Percentiles rank a stretch among this genome's conserved stretches.
Evolutionary conservation across 2,329 filamentous ascomycete genomes (phyloP).

Genomic region (Aureobasidium musti): DNA sequence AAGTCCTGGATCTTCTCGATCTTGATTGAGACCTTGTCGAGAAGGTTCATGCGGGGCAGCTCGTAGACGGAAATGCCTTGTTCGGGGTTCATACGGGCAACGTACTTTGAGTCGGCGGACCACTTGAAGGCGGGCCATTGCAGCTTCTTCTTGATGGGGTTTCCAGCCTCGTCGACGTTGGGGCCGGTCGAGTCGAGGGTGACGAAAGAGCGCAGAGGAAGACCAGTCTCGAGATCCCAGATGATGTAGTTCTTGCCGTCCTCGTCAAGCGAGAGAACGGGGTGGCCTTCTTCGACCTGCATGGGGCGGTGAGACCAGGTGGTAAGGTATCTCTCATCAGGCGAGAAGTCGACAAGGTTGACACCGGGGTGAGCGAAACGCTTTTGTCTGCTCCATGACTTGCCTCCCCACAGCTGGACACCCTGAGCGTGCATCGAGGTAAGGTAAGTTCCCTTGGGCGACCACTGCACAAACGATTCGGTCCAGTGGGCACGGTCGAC

Average conservation of each 20-base stretch:
- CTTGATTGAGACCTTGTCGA: constrained; percentile 92
- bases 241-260: constrained; percentile 99
- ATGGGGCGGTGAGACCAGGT: constrained; percentile 97
- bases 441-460: constrained; percentile 88
- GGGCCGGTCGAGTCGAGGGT: constrained; percentile 77
- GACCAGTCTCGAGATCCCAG: constrained; percentile 90
- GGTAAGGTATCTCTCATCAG: constrained; percentile 85
- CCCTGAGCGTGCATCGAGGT: constrained; percentile 94
- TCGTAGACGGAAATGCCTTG: constrained; percentile 92
- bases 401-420: constrained; percentile 94
- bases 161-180: constrained; percentile 61
- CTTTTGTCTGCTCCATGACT: constrained; percentile 84
- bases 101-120: constrained; percentile 96
- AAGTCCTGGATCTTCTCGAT: constrained; percentile 97
- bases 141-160: constrained; percentile 81
- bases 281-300: constrained; percentile 83
- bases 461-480: constrained; percentile 98
- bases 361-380: constrained; percentile 94
- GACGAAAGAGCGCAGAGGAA: constrained; percentile 89
- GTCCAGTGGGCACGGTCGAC: constrained; percentile 97
- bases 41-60: constrained; percentile 80
- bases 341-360: constrained; percentile 95
- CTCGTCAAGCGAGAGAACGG: constrained; percentile 75
- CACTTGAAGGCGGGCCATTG: constrained; percentile 99
- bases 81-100: constrained; percentile 84